A percentile compares a stretch with the other conserved stretches of the same genome.
phyloP scores from a whole-genome alignment of 2,329 filamentous ascomycete genomes.

The Epicoccum sorghinum region DNA sequence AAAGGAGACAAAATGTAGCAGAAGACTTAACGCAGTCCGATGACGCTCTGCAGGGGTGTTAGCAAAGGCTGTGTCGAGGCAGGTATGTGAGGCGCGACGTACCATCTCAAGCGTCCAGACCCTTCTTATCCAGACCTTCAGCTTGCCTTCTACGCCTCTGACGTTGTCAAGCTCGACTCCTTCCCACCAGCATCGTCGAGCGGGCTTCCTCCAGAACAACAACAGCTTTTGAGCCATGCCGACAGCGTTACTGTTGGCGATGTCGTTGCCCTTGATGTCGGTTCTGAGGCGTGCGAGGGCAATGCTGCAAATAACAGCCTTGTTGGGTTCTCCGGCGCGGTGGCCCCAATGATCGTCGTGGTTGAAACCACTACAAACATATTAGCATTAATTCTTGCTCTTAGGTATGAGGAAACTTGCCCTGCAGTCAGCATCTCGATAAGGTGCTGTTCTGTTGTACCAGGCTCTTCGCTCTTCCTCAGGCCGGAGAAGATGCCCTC shows the following conservation, averaged over 20 bases:
- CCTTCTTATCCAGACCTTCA: conserved; percentile 97
- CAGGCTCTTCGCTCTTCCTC: conserved; percentile 92
- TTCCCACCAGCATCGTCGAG: conserved; percentile 98
- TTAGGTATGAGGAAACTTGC: conserved; percentile 59
- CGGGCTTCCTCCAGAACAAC: conserved; percentile 97
- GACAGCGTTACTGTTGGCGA: conserved; percentile 76
- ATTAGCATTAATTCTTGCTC: conserved; percentile 2
- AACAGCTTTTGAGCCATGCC: conserved; percentile 98
- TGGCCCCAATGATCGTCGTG: conserved; percentile 96
- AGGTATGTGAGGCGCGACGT: conserved; percentile 17
- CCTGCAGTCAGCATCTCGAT: conserved; percentile 99
- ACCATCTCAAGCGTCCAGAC: conserved; percentile 99
- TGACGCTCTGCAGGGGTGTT: conserved; percentile 68
- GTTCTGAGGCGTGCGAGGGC: conserved; percentile 91
- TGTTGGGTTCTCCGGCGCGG: conserved; percentile 95
- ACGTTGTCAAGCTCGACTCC: conserved; percentile 90
- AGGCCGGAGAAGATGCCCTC: conserved; percentile 95
- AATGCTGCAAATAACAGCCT: conserved; percentile 96
- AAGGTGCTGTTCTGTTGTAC: conserved; percentile 95
- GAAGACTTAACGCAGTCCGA: conserved; percentile 71
- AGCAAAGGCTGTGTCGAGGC: conserved; percentile 18
- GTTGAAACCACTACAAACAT: conserved; percentile 79
- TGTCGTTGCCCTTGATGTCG: conserved; percentile 80
- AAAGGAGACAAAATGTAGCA: conserved; percentile 2
- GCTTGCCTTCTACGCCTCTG: conserved; percentile 84